A percentile compares a stretch with the other conserved stretches of the same genome.
Evolutionary conservation across 2,329 filamentous ascomycete genomes (phyloP).

Genomic region (Fusarium lateritium): DNA sequence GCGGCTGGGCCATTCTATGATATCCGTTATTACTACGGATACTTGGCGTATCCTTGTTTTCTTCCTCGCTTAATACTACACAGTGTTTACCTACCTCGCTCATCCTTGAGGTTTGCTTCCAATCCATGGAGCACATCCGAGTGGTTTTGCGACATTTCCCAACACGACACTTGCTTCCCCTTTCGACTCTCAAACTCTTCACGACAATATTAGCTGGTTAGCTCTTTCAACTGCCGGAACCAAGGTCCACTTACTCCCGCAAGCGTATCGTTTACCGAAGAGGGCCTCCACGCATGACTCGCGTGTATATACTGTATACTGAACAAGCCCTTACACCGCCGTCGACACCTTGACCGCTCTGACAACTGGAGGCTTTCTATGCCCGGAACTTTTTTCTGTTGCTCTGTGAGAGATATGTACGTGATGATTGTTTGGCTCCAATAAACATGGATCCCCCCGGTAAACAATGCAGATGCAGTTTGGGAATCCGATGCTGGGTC

Average conservation of each 20-base stretch:
- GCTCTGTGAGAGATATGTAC: conserved; percentile 31
- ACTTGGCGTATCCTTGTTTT: conserved; percentile 13
- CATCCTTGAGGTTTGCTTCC: conserved; percentile 15
- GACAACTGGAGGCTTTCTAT: conserved; percentile 7
- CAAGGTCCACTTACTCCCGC: conserved; percentile 31
- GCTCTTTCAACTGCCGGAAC: conserved; percentile 32
- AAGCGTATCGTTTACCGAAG: conserved; percentile 24
- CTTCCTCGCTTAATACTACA: conserved; percentile 30
- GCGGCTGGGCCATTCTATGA: conserved; percentile 29
- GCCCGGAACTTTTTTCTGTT: conserved; percentile 27
- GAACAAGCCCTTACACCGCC: conserved; percentile 28
- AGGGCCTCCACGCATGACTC: conserved; percentile 30
- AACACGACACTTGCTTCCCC: conserved; percentile 1
- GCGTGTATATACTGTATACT: conserved; percentile 14
- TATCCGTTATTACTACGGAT: conserved; percentile 2
- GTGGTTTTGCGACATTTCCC: conserved; percentile 13
- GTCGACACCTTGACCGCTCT: conserved; percentile 33
- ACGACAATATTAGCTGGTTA: conserved; percentile 9
- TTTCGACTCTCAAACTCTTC: conserved; percentile 6
- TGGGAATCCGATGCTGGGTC: conserved; percentile 29
- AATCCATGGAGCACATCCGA: conserved; percentile 34
- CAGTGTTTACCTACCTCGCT: conserved; percentile 18
- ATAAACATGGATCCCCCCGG: conserved; percentile 19
- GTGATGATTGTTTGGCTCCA: conserved; percentile 16
- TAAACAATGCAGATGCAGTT: conserved; percentile 25